Percentiles rank a stretch among this genome's conserved stretches.
phyloP scores from a whole-genome alignment of 2,329 filamentous ascomycete species.

The Bertia moriformis region DNA sequence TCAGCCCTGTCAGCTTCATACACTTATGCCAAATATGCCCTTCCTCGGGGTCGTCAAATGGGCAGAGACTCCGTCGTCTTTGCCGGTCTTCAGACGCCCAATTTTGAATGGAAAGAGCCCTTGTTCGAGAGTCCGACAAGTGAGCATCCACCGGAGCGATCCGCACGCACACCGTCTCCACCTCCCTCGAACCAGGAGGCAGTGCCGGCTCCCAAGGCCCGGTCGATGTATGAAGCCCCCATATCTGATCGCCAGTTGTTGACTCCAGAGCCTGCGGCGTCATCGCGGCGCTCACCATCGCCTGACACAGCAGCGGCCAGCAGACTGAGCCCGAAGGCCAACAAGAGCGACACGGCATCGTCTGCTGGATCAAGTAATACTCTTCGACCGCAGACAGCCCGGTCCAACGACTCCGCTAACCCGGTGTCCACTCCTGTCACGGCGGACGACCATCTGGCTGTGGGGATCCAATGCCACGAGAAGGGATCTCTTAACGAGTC shows the following conservation, averaged over 20 bases:
- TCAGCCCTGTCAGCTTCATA: conserved; percentile 25
- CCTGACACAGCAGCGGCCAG: background rate
- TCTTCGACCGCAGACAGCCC: background rate
- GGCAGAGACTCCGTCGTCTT: conserved; percentile 32
- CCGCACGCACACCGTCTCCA: background rate
- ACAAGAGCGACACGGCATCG: background rate
- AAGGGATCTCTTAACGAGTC: conserved; percentile 48
- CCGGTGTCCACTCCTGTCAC: background rate
- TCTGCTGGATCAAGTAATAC: background rate
- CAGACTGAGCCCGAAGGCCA: background rate
- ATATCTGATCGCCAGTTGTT: too few relatives aligned
- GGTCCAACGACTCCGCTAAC: background rate
- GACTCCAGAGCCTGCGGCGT: background rate
- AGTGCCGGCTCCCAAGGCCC: background rate
- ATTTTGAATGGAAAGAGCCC: conserved; percentile 1
- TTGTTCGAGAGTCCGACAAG: background rate
- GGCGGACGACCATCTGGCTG: conserved; percentile 45
- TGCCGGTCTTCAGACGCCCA: conserved; percentile 3
- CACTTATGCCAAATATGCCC: conserved; percentile 40
- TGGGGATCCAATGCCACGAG: conserved; percentile 50
- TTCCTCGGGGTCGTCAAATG: conserved; percentile 42
- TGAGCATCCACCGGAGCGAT: background rate
- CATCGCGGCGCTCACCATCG: background rate
- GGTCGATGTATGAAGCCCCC: background rate
- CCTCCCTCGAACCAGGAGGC: background rate